phyloP scores from a whole-genome alignment of 1,284 basidiomycete species.

The Ganoderma resinaceum region DNA sequence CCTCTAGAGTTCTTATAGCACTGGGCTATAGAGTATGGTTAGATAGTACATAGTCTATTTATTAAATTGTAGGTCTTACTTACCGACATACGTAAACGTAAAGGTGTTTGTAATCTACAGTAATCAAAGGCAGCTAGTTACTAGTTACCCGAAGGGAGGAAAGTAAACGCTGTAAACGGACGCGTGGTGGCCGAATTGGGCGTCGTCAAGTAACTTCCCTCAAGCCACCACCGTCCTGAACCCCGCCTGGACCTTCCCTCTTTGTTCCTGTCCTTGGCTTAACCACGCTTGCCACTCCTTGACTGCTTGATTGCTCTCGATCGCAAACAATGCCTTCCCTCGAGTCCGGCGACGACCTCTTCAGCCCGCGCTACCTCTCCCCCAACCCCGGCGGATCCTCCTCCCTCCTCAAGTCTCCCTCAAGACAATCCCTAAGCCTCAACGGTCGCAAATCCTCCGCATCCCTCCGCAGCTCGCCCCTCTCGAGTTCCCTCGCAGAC shows the following conservation, averaged over 20 bases:
- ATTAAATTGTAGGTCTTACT: not conserved
- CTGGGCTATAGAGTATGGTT: not conserved
- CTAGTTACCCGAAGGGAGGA: not conserved
- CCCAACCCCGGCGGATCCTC: slow-evolving; percentile 23
- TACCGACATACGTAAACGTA: not conserved
- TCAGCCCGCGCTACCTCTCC: slow-evolving; percentile 34
- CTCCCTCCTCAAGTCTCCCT: slow-evolving; percentile 54
- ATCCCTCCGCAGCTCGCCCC: slow-evolving; percentile 48
- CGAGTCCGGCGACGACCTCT: slow-evolving; percentile 35
- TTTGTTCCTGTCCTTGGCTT: slow-evolving; percentile 14
- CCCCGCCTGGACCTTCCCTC: slow-evolving; percentile 1
- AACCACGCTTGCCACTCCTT: slow-evolving; percentile 2
- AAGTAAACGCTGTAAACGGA: slow-evolving; percentile 5
- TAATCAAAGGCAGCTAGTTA: not conserved
- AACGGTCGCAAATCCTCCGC: slow-evolving; percentile 51
- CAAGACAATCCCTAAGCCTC: slow-evolving; percentile 50
- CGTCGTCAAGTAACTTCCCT: slow-evolving; percentile 32
- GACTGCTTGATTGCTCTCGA: not conserved
- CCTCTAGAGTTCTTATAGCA: not conserved
- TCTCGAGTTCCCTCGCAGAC: slow-evolving; percentile 45
- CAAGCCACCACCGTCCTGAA: slow-evolving; percentile 27
- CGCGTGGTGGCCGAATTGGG: slow-evolving; percentile 18
- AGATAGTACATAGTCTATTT: not conserved
- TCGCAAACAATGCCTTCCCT: slow-evolving; percentile 26
- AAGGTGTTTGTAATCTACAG: not conserved